These are phyloP conservation scores for Macrolepiota albuminosa DNA, from an alignment of 768 basidiomycete genomes.

Conservation along the genomic window DNA sequence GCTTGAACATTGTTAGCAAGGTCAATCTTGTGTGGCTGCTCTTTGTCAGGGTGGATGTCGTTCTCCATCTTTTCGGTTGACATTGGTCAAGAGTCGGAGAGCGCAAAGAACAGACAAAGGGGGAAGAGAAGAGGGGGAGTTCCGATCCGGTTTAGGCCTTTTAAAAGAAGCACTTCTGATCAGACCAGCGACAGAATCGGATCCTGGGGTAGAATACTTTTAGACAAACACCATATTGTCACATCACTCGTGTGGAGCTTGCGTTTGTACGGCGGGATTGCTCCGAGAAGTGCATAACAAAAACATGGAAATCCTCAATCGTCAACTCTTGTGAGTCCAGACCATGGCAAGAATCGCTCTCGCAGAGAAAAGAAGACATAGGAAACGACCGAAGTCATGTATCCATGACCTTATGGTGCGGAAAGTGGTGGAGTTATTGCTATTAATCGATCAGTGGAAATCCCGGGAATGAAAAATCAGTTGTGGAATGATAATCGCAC, in stretches of 20 bases:
- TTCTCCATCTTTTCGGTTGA: slow-evolving; percentile 19
- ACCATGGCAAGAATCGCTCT: neutral
- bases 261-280: neutral
- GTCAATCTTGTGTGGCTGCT: slow-evolving; percentile 22
- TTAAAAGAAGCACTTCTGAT: slow-evolving; percentile 10
- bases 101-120: slow-evolving; percentile 7
- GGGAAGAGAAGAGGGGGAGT: slow-evolving; percentile 1
- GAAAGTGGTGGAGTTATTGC: neutral
- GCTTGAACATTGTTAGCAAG: slow-evolving; percentile 39
- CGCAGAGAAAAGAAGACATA: neutral
- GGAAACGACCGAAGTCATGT: neutral
- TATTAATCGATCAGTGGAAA: neutral
- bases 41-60: slow-evolving; percentile 19
- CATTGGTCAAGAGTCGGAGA: slow-evolving; percentile 18
- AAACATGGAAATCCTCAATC: neutral
- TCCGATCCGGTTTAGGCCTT: neutral
- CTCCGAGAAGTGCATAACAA: neutral
- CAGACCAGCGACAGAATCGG: slow-evolving; percentile 10
- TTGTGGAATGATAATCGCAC: neutral
- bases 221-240: neutral
- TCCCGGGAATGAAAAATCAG: neutral
- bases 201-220: neutral
- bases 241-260: neutral
- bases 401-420: neutral
- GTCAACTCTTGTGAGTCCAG: neutral